Evolutionary conservation across 352 stramenopile genomes (phyloP), one percentile per base, ranked within the genome.

Genomic region (Globisporangium uncinulatum): DNA sequence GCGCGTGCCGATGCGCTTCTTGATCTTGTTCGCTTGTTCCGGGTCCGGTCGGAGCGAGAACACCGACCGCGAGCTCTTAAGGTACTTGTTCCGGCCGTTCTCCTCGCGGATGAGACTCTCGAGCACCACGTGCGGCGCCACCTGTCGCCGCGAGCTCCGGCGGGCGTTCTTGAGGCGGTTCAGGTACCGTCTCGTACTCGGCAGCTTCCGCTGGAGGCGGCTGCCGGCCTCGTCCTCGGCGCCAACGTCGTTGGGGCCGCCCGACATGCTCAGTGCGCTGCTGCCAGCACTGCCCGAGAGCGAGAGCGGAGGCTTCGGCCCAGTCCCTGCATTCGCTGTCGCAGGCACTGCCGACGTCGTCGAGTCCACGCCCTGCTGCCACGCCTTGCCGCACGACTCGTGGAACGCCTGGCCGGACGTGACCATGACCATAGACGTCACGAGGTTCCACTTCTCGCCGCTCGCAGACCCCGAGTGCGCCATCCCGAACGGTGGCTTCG

Each of bases 401-500:
- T 94, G 85, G 65, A 94, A 94, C 14, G 74, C 80, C 58, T 92
- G 76, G 1, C 85, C 81, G 13, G 79, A 76, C 64, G 83, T 85
- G 15, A 92, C 69, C 31, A 92, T 77, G 29, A 94, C 85, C 72
- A 88, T 91, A 0, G 85, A 94, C 41, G 76, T 93, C 54, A 87
- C 75, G 59, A 90, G 56, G 32, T 92, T 89, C 85, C 85, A 94
- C 62, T 91, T 92, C 56, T 94, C 83, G 37, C 73, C 77, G 20
- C 74, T 70, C 34, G 65, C 62, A 17, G 78, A 70, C 2, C 79
- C 78, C 15, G 82, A 88, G 68, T 90, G 79, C 19, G 72, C 76
- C 85, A 94, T 94, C 1, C 85, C 85, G 44, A 94, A 94, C 6
- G 85, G 85, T 6, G 85, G 82, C 53, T 92, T 92, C 10, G 74